Evolutionary conservation across 495 filamentous ascomycete species (phyloP).

Genomic region (Immersiella caudata): DNA sequence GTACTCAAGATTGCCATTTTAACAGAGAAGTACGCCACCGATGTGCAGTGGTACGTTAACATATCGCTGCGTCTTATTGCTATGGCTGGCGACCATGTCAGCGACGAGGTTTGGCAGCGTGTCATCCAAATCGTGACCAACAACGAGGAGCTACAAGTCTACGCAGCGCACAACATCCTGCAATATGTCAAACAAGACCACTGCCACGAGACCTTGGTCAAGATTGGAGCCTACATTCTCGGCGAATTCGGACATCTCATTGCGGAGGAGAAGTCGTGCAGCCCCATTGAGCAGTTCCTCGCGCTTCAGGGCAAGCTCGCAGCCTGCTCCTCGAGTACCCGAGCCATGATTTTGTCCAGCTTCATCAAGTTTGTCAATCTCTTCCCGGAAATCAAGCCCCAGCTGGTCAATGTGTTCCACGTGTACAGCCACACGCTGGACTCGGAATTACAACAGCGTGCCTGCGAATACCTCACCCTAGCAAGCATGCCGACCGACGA

Average conservation of each 20-base stretch:
- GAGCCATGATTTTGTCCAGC: conserved; percentile 90
- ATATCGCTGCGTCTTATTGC: conserved; percentile 93
- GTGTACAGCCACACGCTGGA: conserved; percentile 94
- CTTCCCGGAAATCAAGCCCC: conserved; percentile 98
- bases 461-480: conserved; percentile 91
- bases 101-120: conserved; percentile 98
- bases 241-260: conserved; percentile 98
- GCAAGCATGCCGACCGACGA: conserved; percentile 87
- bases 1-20: conserved; percentile 97
- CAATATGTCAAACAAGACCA: conserved; percentile 87
- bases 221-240: conserved; percentile 94
- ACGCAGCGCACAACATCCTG: conserved; percentile 89
- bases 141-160: conserved; percentile 97
- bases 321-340: conserved; percentile 82
- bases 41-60: conserved; percentile 99
- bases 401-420: conserved; percentile 85
- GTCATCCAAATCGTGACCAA: conserved; percentile 99
- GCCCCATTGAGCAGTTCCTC: conserved; percentile 96
- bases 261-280: conserved; percentile 89
- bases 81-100: conserved; percentile 97
- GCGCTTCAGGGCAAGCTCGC: conserved; percentile 90
- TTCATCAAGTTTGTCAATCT: conserved; percentile 98
- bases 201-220: conserved; percentile 95
- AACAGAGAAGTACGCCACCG: conserved; percentile 97
- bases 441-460: conserved; percentile 92